Evolutionary conservation across 2,329 filamentous ascomycete genomes (phyloP).

Genomic region (Aureobasidium melanogenum): DNA sequence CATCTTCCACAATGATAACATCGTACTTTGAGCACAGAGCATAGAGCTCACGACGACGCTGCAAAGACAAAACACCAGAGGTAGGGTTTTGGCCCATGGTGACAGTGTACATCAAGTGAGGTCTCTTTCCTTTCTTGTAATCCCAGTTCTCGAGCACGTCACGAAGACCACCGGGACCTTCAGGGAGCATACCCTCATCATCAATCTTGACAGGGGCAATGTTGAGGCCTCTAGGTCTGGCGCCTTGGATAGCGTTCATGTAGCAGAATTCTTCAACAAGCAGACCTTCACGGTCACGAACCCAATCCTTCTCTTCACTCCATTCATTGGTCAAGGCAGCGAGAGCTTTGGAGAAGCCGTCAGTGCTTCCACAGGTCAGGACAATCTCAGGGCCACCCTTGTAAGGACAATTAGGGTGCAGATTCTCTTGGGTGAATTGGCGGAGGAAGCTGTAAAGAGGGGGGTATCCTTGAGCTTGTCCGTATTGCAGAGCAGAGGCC

Average conservation of each 20-base stretch:
- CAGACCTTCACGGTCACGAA: slow-evolving; percentile 63
- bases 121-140: slow-evolving; percentile 59
- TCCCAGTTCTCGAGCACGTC: slow-evolving; percentile 83
- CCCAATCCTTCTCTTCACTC: slow-evolving; percentile 58
- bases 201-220: slow-evolving; percentile 69
- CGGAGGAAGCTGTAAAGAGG: slow-evolving; percentile 69
- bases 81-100: slow-evolving; percentile 91
- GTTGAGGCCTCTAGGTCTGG: slow-evolving; percentile 60
- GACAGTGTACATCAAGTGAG: slow-evolving; percentile 82
- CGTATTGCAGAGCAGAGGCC: slow-evolving; percentile 77
- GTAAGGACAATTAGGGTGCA: slow-evolving; percentile 79
- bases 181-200: slow-evolving; percentile 66
- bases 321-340: slow-evolving; percentile 70
- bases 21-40: slow-evolving; percentile 74
- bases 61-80: slow-evolving; percentile 61
- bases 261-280: slow-evolving; percentile 76
- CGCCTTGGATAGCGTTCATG: slow-evolving; percentile 63
- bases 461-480: slow-evolving; percentile 71
- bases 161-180: slow-evolving; percentile 63
- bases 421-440: slow-evolving; percentile 64
- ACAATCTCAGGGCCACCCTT: slow-evolving; percentile 65
- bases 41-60: slow-evolving; percentile 71
- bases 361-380: slow-evolving; percentile 73
- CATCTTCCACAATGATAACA: slow-evolving; percentile 85
- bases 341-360: slow-evolving; percentile 72